Evolutionary conservation across 352 stramenopile genomes (phyloP), one percentile per base, ranked within the genome.

Genomic region (Globisporangium canariense): DNA sequence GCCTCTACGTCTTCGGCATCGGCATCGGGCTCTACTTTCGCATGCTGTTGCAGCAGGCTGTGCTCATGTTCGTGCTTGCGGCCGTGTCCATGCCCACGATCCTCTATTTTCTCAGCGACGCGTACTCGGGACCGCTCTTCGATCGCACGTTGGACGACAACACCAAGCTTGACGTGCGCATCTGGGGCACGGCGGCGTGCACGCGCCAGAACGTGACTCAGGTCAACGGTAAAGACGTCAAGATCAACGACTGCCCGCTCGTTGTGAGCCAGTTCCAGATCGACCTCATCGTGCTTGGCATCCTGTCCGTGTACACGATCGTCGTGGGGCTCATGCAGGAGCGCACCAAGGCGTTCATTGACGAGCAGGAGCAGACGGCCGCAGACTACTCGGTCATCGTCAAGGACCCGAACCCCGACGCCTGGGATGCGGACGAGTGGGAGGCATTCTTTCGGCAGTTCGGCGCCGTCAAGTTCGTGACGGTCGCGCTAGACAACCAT

Each of bases 1-100:
- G 90, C 46, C 73, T 93, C 32, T 79, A 76, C 45, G 74, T 76
- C 22, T 93, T 93, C 59, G 84, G 84, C 66, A 86, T 93, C 40
- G 84, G 84, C 61, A 73, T 93, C 49, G 78, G 82, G 20, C 74
- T 93, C 53, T 93, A 91, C 70, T 93, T 93, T 60, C 80, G 76
- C 69, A 89, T 86, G 73, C 62, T 91, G 56, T 47, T 89, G 65
- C 71, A 88, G 58, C 68, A 91, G 30, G 72, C 72, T 16, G 32
- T 69, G 30, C 66, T 89, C 34, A 73, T 88, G 60, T 71, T 89
- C 40, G 64, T 83, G 38, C 79, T 91, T 61, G 82, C 80, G 13
- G 64, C 71, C 0, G 69, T 93, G 34, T 88, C 79, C 50, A 67
- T 79, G 34, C 81, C 84, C 43, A 82, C 78, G 40, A 81, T 90